Conservation (phyloP, 495 filamentous ascomycete genomes). For the Podospora conica region DNA sequence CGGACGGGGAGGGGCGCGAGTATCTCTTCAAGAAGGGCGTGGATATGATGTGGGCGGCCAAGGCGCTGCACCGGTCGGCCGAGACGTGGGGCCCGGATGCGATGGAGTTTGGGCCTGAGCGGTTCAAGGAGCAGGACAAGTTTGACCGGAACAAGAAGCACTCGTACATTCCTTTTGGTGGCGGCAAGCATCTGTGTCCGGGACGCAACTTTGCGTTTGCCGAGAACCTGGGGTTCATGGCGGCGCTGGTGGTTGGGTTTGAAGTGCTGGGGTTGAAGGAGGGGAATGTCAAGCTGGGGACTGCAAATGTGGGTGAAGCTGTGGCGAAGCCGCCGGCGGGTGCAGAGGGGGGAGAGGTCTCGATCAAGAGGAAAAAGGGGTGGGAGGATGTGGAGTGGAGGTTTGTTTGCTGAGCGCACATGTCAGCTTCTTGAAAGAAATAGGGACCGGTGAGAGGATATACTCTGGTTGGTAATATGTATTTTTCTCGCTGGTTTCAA, state of each 20-base stretch:
- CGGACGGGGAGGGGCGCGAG: constrained; percentile 7
- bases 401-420: constrained; percentile 12
- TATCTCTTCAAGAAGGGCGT: constrained; percentile 34
- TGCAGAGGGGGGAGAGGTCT: constrained; percentile 14
- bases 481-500: no score
- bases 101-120: constrained; percentile 23
- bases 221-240: constrained; percentile 35
- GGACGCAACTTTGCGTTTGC: constrained; percentile 40
- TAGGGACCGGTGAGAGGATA: background rate
- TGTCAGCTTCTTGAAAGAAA: background rate
- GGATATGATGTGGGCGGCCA: constrained; percentile 25
- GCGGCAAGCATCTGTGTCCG: constrained; percentile 41
- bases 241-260: constrained; percentile 34
- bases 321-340: constrained; percentile 13
- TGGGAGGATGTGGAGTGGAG: constrained; percentile 29
- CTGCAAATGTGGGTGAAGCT: constrained; percentile 5
- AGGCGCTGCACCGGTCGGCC: constrained; percentile 19
- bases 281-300: constrained; percentile 8
- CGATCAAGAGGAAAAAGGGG: constrained; percentile 14
- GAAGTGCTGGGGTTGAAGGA: constrained; percentile 23
- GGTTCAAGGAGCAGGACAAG: constrained; percentile 22
- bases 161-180: constrained; percentile 39
- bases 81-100: constrained; percentile 31
- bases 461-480: no score
- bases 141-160: constrained; percentile 14